Evolutionary conservation across 108 stramenopile genomes (phyloP), one percentile per base, ranked within the genome.

Genomic region (Cyclotella choctawhatcheeana): DNA sequence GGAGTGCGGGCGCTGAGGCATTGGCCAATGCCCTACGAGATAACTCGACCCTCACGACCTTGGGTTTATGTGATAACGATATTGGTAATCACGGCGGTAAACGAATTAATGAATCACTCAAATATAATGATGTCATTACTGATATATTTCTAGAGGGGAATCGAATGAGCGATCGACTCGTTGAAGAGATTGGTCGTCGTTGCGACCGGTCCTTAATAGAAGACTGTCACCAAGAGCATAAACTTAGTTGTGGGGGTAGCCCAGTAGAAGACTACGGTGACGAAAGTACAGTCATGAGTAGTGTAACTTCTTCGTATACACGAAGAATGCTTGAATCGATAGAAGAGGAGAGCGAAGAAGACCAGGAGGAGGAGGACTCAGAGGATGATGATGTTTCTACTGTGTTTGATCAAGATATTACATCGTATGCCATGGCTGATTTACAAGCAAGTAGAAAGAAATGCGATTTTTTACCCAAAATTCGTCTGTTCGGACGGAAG

Each of bases 21-120:
- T 21, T 83, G 14, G 82, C 77, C 5, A 50, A 71, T 5, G 66
- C 76, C 2, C 55, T 82, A 34, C 25, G 16, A 14, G 65, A 59
- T 0, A 83, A 83, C 34, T n/a, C 22, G 24, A 74, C 82, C 17
- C 33, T 83, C 14, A 34, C 24, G 17, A 64, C 55, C 5, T 47
- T 83, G 17, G 73, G 58, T 14, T 30, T 79, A 37, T 26, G 37
- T 22, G 18, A 51, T 12, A 77, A 83, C 47, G 45, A 63, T 24
- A 77, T 83, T 27, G 70, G 73, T 1, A 74, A 83, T 59, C 60
- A 66, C 21, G 82, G 82, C 26, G 82, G 76, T 14, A 68, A 72
- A 47, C 31, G 65, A n/a, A 27, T 83, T 17, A 26, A 55, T 8
- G 60, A 75, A 55, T 58, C 61, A 18, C 26, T 70, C 24, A 69